Evolutionary conservation across 768 basidiomycete genomes (phyloP).

Genomic region (Auricularia cornea): DNA sequence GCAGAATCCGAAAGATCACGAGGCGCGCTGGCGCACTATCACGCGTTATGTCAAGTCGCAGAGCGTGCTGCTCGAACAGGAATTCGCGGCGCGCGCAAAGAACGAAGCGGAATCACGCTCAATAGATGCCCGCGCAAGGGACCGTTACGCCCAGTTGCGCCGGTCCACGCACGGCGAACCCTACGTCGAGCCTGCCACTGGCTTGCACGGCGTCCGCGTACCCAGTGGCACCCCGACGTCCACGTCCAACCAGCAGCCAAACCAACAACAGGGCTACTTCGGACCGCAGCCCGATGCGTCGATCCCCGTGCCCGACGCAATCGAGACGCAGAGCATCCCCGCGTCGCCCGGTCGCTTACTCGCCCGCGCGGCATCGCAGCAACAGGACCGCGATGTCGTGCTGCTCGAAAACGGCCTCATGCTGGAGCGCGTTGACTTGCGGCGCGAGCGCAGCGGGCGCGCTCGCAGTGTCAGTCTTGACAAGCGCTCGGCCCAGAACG

Average conservation of each 20-base stretch:
- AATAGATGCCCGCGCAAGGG: constrained; percentile 68
- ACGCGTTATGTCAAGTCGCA: constrained; percentile 78
- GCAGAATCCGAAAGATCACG: constrained; percentile 87
- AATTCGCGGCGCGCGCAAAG: constrained; percentile 67
- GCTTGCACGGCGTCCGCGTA: constrained; percentile 59
- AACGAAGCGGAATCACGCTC: constrained; percentile 72
- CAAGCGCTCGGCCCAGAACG: neutral
- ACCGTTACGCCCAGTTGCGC: constrained; percentile 70
- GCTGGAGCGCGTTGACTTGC: constrained; percentile 79
- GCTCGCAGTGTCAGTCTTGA: neutral
- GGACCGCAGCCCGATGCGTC: constrained; percentile 27
- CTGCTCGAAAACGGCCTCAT: constrained; percentile 84
- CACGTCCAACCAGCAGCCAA: neutral
- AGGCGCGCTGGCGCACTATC: constrained; percentile 75
- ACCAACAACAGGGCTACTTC: constrained; percentile 12
- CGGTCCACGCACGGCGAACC: constrained; percentile 68
- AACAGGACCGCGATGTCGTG: constrained; percentile 65
- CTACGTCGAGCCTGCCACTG: constrained; percentile 33
- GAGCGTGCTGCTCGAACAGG: constrained; percentile 69
- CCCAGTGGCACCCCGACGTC: neutral
- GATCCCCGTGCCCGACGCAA: constrained; percentile 1
- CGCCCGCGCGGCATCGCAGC: constrained; percentile 21
- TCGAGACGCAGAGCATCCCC: neutral
- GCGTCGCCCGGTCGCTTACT: neutral
- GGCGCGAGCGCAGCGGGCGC: constrained; percentile 18